Evolutionary conservation across 2,329 filamentous ascomycete species (phyloP), one percentile per base, ranked within the genome.

Genomic region (Penicillium sp.): DNA sequence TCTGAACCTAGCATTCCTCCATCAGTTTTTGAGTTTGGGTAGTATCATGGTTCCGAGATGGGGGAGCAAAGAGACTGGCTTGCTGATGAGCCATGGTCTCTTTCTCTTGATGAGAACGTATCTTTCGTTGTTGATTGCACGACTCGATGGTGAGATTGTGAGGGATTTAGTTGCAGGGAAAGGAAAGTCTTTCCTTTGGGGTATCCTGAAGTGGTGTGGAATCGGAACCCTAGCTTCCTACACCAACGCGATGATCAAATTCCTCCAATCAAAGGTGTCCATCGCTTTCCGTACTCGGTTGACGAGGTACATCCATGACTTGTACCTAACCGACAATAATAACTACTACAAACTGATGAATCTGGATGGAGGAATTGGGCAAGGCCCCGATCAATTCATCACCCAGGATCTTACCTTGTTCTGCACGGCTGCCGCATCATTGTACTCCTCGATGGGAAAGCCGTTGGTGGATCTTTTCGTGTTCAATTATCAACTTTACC

Each of bases 171-270:
- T 99, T n/a, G 91, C 90, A 9, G 94, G 94, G 9, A 92, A 97
- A 66, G 93, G 93, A 16, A 91, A 86, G 65, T 82, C 85, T 0
- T 99, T 99, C 70, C 77, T 94, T 8, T 89, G 87, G 85, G 94
- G 94, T 6, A 88, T 99, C 43, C 72, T 87, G 45, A 97, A 97
- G 80, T 99, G 94, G 94, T 91, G 92, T 61, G 91, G 93, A 3
- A 87, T 99, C 34, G 94, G 94, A 39, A 90, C 89, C 2, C 86
- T 97, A 60, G 93, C 92, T 8, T 96, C 93, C 0, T 99, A 99
- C 69, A 97, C 93, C 47, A 99, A 99, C 73, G 91, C 93, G 51
- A 97, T 95, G 89, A 99, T 99, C 80, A 97, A 97, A 74, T 99
- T 90, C 75, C 82, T 99, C 59, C 93, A 99, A 74, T 93, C 90